phyloP scores from a whole-genome alignment of 306 rosid species.

The Carpinus viminea region DNA sequence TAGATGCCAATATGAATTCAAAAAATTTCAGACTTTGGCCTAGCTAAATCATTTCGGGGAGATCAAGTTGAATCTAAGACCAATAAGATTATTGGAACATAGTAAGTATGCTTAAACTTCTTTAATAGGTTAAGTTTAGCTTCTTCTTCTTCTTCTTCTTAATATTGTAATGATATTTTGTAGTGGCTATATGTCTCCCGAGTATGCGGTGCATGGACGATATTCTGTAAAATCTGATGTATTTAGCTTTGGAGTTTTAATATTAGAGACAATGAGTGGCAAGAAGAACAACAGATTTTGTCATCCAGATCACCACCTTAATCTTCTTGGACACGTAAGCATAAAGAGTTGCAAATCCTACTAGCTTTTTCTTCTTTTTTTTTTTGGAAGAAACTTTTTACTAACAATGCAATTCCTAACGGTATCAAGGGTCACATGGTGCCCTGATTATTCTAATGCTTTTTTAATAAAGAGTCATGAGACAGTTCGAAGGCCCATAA shows the following conservation, averaged over 20 bases:
- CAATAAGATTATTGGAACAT: conserved; percentile 49
- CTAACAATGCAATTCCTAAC: neutral
- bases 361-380: no score
- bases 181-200: conserved; percentile 60
- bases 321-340: conserved; percentile 55
- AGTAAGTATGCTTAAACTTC: conserved; percentile 31
- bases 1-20: no score
- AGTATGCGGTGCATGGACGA: conserved; percentile 40
- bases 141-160: no score
- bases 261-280: conserved; percentile 54
- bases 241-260: conserved; percentile 48
- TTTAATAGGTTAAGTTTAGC: neutral
- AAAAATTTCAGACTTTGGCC: no score
- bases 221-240: conserved; percentile 48
- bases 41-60: no score
- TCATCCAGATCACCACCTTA: conserved; percentile 26
- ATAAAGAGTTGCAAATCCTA: neutral
- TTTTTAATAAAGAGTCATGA: neutral
- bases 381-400: neutral
- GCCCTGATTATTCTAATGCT: neutral
- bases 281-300: conserved; percentile 46
- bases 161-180: neutral
- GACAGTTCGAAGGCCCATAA: neutral
- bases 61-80: conserved; percentile 40
- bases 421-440: neutral